Evolutionary conservation across 2,329 filamentous ascomycete genomes (phyloP), one percentile per base, ranked within the genome.

Genomic region (Stagonosporopsis tanaceti): DNA sequence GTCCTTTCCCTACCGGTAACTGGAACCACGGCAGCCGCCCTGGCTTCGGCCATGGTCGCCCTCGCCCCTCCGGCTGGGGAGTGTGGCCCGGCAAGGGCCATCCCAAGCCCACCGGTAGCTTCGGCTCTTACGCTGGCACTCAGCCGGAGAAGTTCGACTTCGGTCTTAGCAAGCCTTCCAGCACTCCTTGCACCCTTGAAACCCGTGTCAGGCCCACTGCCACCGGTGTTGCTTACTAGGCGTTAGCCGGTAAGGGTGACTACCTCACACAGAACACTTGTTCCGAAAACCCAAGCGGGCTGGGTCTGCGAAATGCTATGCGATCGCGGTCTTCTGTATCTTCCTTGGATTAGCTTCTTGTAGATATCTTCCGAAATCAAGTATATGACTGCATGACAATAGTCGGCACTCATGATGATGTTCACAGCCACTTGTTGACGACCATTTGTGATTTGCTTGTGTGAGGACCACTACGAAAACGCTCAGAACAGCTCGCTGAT

Each of bases 151-250:
- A 55, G 50, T 54, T 38, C 32, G 50, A 57, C 17, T 60, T 55
- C 11, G 57, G 57, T 35, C 15, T 52, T 24, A 47, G 44, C 20
- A 51, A 58, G 39, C 39, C 59, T 6, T 51, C 55, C 15, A 61
- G 53, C 47, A 66, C 61, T 24, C 67, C 67, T 22, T 66, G 63
- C 48, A 66, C 63, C 6, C 51, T 71, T 28, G 59, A 65, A 57
- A 71, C 66, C 1, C 66, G 54, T 54, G 54, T 69, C 17, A 67
- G 59, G 53, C 61, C 65, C 17, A 65, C 60, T n/a, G 45, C 67
- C 25, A 67, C 65, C 6, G 55, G 30, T 24, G 47, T 30, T 25
- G 50, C 58, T 12, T 51, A 51, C 17, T 57, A 47, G 41, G 11
- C 24, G n/a, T 20, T 22, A 14, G 15, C 24, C 11, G 27, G 25